Evolutionary conservation across 2,329 filamentous ascomycete species (phyloP).

Genomic region (Cytospora leucostoma): DNA sequence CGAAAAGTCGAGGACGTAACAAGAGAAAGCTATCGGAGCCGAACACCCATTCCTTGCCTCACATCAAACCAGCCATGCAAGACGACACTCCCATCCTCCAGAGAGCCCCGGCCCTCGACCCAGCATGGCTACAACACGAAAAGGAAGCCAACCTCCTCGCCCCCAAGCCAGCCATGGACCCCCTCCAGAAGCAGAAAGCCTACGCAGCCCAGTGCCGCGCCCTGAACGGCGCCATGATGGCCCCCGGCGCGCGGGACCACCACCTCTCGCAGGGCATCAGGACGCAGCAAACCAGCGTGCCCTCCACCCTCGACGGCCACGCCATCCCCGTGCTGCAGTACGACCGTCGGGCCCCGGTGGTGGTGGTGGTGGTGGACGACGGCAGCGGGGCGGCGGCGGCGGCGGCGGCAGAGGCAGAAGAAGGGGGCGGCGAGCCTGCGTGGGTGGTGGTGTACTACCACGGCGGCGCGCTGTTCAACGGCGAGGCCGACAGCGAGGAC

Average conservation of each 20-base stretch:
- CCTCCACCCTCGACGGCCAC: slow-evolving; percentile 38
- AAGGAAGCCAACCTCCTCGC: slow-evolving; percentile 34
- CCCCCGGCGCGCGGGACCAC: slow-evolving; percentile 39
- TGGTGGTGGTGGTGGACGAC: no score
- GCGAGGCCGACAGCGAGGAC: slow-evolving; percentile 53
- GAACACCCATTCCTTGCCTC: neutral
- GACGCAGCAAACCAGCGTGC: slow-evolving; percentile 34
- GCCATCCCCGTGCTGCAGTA: slow-evolving; percentile 43
- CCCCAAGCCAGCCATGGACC: slow-evolving; percentile 33
- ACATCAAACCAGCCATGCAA: slow-evolving; percentile 1
- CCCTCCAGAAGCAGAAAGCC: slow-evolving; percentile 40
- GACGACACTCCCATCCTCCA: slow-evolving; percentile 34
- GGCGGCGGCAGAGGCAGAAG: neutral
- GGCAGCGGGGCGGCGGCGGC: neutral
- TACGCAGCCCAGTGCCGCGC: slow-evolving; percentile 46
- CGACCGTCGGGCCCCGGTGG: slow-evolving; percentile 28
- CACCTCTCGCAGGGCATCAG: slow-evolving; percentile 40
- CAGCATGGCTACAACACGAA: slow-evolving; percentile 45
- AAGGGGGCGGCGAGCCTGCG: slow-evolving; percentile 24
- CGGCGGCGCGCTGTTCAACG: slow-evolving; percentile 50
- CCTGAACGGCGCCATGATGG: slow-evolving; percentile 40
- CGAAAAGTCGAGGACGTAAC: neutral
- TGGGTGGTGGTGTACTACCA: slow-evolving; percentile 49
- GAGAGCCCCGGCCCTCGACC: slow-evolving; percentile 42
- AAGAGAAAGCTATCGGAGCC: neutral